Base-by-base conservation (phyloP, 2,329 filamentous ascomycete species). In the Ceratocystis albifundus region DNA sequence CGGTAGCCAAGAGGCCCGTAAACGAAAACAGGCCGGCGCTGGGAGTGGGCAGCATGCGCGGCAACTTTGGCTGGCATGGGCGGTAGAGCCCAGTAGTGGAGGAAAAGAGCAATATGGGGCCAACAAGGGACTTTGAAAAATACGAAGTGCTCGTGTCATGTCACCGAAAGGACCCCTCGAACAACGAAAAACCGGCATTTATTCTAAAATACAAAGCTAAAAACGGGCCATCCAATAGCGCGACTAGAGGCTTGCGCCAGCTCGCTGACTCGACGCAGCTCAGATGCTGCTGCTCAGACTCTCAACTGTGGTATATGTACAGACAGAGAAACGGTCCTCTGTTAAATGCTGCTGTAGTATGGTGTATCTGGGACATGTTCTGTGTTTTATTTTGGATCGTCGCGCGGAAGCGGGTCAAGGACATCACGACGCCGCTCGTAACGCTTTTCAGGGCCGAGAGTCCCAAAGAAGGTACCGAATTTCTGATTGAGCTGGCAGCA, bases 1-100 rank as follows among this genome's bases (percentile, higher is more conserved):
- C 84, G 44, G 88, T 93, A 10, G 87, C 88, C 6, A 92, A 91
- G 78, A 78, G 89, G 70, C 88, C 88, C 0, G 87, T 90, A 41
- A 91, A 91, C 72, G 87, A 90, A 74, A 80, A 83, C 17, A 75
- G 81, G 64, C 71, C 82, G 46, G 79, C 80, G 3, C 75, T 78
- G 6, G 80, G 82, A 3, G 72, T 84, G 65, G 55, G 55, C 30
- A 77, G 81, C 12, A 83, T 84, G 77, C 81, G 82, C 7, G 78
- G 79, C 22, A 83, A 81, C 69, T 83, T 85, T 74, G 82, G 83
- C 32, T 85, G 83, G 82, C 70, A 76, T 44, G 74, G 75, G 25
- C 71, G 77, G 68, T 77, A 70, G 74, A 12, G 41, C 15, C 46
- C 20, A 25, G 12, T 25, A 22, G 45, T 41, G 22, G 12, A 32